These are phyloP conservation scores for Globisporangium abappressorium DNA, from an alignment of 352 stramenopile genomes.

Conservation along the genomic window DNA sequence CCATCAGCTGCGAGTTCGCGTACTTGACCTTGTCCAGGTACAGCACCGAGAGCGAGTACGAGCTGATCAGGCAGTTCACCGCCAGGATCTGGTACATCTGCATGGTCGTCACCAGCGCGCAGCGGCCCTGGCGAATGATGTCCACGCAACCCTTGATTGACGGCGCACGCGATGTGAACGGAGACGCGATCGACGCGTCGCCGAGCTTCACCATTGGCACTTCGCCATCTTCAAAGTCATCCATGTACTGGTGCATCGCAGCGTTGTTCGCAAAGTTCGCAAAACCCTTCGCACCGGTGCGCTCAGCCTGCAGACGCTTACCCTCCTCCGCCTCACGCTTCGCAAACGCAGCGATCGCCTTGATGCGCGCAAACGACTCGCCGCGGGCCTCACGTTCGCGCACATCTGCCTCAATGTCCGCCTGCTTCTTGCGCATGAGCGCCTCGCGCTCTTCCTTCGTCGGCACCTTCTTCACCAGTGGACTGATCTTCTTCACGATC, in stretches of 20 bases:
- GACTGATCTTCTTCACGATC: constrained; percentile 46
- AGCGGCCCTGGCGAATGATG: constrained; percentile 97
- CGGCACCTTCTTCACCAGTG: constrained; percentile 45
- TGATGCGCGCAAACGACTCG: constrained; percentile 85
- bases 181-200: constrained; percentile 98
- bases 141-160: constrained; percentile 92
- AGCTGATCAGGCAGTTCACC: constrained; percentile 98
- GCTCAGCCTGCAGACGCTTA: constrained; percentile 63
- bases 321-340: constrained; percentile 77
- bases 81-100: constrained; percentile 99
- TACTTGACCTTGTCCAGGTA: constrained; percentile 99
- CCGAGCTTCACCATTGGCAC: constrained; percentile 98
- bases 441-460: constrained; percentile 84
- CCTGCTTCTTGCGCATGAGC: constrained; percentile 80
- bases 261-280: constrained; percentile 85
- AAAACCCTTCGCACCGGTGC: constrained; percentile 77
- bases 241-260: constrained; percentile 89
- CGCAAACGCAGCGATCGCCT: constrained; percentile 82
- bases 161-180: constrained; percentile 96
- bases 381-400: constrained; percentile 69
- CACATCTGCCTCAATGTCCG: constrained; percentile 79
- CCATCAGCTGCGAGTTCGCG: constrained; percentile 95
- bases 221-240: constrained; percentile 90
- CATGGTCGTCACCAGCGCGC: constrained; percentile 98
- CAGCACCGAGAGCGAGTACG: constrained; percentile 97